Evolutionary conservation across 805 yeast genomes (phyloP).

Genomic region (Metschnikowia drakensbergensis): DNA sequence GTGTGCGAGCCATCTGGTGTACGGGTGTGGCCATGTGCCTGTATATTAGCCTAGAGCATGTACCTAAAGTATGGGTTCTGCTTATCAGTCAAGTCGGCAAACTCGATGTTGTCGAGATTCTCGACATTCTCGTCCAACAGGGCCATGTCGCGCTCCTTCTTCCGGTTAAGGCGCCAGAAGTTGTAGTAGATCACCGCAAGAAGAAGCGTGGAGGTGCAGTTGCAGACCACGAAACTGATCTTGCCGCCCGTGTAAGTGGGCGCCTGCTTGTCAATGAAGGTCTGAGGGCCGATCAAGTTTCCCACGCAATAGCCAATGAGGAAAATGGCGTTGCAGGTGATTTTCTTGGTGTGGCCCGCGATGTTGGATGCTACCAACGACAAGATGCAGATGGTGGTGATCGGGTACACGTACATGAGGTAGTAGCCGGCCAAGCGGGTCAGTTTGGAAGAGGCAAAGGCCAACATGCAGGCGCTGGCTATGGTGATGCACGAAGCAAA

Average conservation of each 20-base stretch:
- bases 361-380: constrained; percentile 25
- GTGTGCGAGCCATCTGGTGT: too few species aligned
- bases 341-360: constrained; percentile 29
- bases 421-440: constrained; percentile 25
- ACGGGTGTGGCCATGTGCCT: too few species aligned
- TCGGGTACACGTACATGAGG: constrained; percentile 34
- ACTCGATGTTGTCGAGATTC: constrained; percentile 32
- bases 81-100: constrained; percentile 46
- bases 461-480: constrained; percentile 17
- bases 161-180: constrained; percentile 12
- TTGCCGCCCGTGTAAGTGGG: constrained; percentile 43
- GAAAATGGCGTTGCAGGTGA: constrained; percentile 32
- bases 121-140: constrained; percentile 7
- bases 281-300: constrained; percentile 23
- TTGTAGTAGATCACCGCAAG: constrained; percentile 18
- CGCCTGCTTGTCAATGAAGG: constrained; percentile 34
- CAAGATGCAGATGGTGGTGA: constrained; percentile 23
- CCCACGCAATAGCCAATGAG: constrained; percentile 31
- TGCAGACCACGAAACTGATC: constrained; percentile 34
- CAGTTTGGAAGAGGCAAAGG: constrained; percentile 13
- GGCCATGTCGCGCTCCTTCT: constrained; percentile 13
- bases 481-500: constrained; percentile 20
- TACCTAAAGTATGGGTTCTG: constrained; percentile 39
- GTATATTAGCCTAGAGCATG: constrained; percentile 7
- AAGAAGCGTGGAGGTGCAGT: constrained; percentile 19